Conservation (phyloP, 2,329 filamentous ascomycete genomes). For the Anthostomella pinea region DNA sequence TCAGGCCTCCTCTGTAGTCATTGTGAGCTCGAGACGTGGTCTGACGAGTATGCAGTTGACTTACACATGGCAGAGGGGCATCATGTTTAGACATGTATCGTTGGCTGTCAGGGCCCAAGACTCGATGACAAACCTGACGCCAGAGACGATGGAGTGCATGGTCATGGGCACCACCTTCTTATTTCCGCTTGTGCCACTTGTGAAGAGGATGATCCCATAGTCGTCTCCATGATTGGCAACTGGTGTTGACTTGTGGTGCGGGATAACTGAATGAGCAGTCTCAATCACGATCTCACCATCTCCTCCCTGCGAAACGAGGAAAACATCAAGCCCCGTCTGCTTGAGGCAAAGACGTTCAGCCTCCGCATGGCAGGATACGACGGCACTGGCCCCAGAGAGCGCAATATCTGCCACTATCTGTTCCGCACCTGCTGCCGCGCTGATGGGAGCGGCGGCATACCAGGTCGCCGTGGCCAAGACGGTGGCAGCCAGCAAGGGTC, state of each 20-base stretch:
- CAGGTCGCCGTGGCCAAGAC: slow-evolving; percentile 47
- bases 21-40: slow-evolving; percentile 6
- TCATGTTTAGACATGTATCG: slow-evolving; percentile 57
- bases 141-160: slow-evolving; percentile 47
- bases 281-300: slow-evolving; percentile 39
- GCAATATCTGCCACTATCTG: slow-evolving; percentile 51
- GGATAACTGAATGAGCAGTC: slow-evolving; percentile 16
- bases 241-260: slow-evolving; percentile 2
- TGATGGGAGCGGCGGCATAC: slow-evolving; percentile 52
- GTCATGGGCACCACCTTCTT: slow-evolving; percentile 57
- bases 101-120: slow-evolving; percentile 47
- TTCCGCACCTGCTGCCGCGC: slow-evolving; percentile 44
- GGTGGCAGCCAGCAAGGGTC: slow-evolving; percentile 49
- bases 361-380: slow-evolving; percentile 43
- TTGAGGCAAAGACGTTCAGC: slow-evolving; percentile 38
- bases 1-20: slow-evolving; percentile 45
- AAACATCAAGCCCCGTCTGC: slow-evolving; percentile 36
- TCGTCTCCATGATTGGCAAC: slow-evolving; percentile 44
- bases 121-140: slow-evolving; percentile 50
- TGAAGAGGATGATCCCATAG: slow-evolving; percentile 52
- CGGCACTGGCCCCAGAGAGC: slow-evolving; percentile 43
- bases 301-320: slow-evolving; percentile 37
- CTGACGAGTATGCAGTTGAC: slow-evolving; percentile 20
- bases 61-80: slow-evolving; percentile 57
- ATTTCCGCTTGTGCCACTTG: slow-evolving; percentile 56